phyloP scores from a whole-genome alignment of 805 yeast species.

The Sugiyamaella valdiviana region DNA sequence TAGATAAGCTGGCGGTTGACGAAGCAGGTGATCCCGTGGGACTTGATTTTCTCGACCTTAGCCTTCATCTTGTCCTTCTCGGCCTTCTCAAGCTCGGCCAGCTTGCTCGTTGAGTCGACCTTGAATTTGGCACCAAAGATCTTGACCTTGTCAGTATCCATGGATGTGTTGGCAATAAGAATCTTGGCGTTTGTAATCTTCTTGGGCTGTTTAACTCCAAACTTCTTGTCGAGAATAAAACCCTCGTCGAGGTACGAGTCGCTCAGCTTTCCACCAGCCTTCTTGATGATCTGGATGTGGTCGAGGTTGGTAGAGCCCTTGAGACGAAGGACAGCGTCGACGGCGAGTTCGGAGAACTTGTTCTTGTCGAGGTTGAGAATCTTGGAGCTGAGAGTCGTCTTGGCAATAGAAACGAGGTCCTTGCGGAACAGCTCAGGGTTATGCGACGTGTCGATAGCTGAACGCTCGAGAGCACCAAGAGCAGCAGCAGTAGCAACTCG shows the following conservation, averaged over 20 bases:
- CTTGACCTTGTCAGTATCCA: slow-evolving; percentile 94
- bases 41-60: slow-evolving; percentile 83
- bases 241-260: slow-evolving; percentile 97
- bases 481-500: slow-evolving; percentile 88
- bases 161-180: slow-evolving; percentile 87
- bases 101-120: slow-evolving; percentile 89
- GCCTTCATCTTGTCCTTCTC: slow-evolving; percentile 88
- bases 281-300: slow-evolving; percentile 88
- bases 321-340: slow-evolving; percentile 84
- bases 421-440: slow-evolving; percentile 55
- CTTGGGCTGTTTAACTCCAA: slow-evolving; percentile 93
- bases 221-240: slow-evolving; percentile 81
- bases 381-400: slow-evolving; percentile 88
- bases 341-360: slow-evolving; percentile 82
- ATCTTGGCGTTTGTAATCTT: slow-evolving; percentile 75
- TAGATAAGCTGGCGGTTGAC: slow-evolving; percentile 95
- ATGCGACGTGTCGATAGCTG: slow-evolving; percentile 67
- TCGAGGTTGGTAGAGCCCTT: slow-evolving; percentile 84
- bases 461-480: slow-evolving; percentile 62
- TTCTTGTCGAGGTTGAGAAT: slow-evolving; percentile 92
- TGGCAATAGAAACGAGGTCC: slow-evolving; percentile 82
- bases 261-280: slow-evolving; percentile 83
- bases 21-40: slow-evolving; percentile 81
- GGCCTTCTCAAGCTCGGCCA: slow-evolving; percentile 90
- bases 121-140: slow-evolving; percentile 96